phyloP scores from a whole-genome alignment of 2,329 filamentous ascomycete genomes.

The Fusarium solani-melongenae region DNA sequence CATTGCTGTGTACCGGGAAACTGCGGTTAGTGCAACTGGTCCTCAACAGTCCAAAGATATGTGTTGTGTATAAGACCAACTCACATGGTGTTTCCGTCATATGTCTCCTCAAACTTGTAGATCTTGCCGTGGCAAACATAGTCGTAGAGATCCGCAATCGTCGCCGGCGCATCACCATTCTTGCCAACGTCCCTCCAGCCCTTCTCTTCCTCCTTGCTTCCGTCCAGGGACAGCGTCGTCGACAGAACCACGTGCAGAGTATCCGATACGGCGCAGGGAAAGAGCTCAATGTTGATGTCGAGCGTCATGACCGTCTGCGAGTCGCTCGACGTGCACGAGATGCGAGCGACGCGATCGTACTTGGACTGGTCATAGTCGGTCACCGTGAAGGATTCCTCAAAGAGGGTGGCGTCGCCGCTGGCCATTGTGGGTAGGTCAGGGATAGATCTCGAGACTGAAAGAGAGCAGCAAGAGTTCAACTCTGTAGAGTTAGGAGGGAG shows the following conservation, averaged over 20 bases:
- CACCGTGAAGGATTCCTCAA: slow-evolving; percentile 91
- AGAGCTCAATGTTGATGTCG: slow-evolving; percentile 95
- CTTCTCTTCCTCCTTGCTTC: slow-evolving; percentile 78
- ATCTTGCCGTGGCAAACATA: slow-evolving; percentile 92
- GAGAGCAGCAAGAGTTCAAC: too few species aligned
- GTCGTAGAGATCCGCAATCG: slow-evolving; percentile 82
- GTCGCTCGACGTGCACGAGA: slow-evolving; percentile 81
- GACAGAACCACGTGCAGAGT: slow-evolving; percentile 84
- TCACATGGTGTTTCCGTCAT: slow-evolving; percentile 85
- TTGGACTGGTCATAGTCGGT: slow-evolving; percentile 83
- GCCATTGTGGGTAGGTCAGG: slow-evolving; percentile 31
- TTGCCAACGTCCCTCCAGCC: slow-evolving; percentile 83
- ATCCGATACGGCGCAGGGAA: slow-evolving; percentile 80
- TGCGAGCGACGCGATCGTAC: slow-evolving; percentile 94
- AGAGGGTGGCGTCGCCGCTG: slow-evolving; percentile 86
- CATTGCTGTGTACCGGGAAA: slow-evolving; percentile 71
- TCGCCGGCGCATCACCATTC: slow-evolving; percentile 64
- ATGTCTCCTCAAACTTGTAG: slow-evolving; percentile 86
- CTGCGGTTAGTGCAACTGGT: slow-evolving; percentile 21
- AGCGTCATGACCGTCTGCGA: slow-evolving; percentile 81
- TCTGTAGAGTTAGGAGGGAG: not conserved
- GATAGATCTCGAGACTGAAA: not conserved
- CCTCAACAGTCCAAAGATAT: not conserved
- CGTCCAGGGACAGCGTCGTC: slow-evolving; percentile 87
- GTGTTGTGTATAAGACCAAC: not conserved